Conservation (phyloP, 352 stramenopile species). For the Pythium brassicae region DNA sequence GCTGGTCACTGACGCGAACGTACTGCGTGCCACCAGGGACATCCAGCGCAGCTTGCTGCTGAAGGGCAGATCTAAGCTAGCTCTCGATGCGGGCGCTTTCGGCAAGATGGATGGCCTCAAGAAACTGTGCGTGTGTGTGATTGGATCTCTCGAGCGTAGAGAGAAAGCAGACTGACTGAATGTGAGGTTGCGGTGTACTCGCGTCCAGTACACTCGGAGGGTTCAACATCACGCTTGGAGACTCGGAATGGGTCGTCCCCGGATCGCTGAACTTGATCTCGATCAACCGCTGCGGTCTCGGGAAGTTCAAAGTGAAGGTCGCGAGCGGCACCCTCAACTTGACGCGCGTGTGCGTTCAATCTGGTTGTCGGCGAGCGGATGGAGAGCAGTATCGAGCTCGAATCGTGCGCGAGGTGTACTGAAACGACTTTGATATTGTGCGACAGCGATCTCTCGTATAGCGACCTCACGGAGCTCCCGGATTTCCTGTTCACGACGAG, state of each 20-base stretch:
- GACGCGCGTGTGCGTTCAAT: background rate
- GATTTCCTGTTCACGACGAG: slow-evolving; percentile 8
- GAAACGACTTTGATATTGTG: background rate
- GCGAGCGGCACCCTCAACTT: background rate
- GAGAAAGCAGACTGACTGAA: background rate
- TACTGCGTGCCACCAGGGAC: background rate
- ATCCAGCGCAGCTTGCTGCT: background rate
- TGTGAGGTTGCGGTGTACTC: background rate
- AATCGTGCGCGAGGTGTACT: too few species aligned
- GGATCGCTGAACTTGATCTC: slow-evolving; percentile 4
- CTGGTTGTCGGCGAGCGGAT: background rate
- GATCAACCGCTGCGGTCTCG: background rate
- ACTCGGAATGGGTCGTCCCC: slow-evolving; percentile 1
- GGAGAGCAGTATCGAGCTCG: too few species aligned
- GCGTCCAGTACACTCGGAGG: background rate
- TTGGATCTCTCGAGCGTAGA: too few species aligned
- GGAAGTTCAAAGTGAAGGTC: slow-evolving; percentile 3
- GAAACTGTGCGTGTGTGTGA: slow-evolving; percentile 7
- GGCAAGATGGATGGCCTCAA: slow-evolving; percentile 1
- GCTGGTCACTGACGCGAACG: too few species aligned
- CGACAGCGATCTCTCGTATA: slow-evolving; percentile 2
- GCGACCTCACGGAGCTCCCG: background rate
- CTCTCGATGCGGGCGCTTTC: background rate
- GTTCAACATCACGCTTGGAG: slow-evolving; percentile 6
- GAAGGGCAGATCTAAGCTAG: background rate